phyloP scores from a whole-genome alignment of 2,329 filamentous ascomycete species.

The Talaromyces sp. region DNA sequence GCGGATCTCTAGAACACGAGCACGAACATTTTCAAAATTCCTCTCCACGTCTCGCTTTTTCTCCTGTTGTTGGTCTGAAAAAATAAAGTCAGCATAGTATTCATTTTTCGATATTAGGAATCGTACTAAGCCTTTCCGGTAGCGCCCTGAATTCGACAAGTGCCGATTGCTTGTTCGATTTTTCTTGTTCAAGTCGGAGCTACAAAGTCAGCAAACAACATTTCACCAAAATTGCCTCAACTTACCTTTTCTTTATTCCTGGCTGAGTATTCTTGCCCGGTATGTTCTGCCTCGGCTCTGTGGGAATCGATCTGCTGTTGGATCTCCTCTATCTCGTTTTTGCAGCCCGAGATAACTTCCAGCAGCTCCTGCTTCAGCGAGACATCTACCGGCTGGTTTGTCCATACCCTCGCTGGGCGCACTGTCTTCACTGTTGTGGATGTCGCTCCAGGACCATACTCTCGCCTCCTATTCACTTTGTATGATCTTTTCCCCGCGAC shows the following conservation, averaged over 20 bases:
- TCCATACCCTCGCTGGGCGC: slow-evolving; percentile 63
- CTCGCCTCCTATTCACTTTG: slow-evolving; percentile 63
- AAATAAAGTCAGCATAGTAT: neutral
- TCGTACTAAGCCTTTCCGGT: slow-evolving; percentile 65
- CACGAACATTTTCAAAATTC: slow-evolving; percentile 38
- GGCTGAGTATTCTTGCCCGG: slow-evolving; percentile 19
- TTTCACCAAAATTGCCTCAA: neutral
- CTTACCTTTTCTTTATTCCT: slow-evolving; percentile 41
- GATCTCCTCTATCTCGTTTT: slow-evolving; percentile 35
- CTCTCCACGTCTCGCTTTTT: slow-evolving; percentile 40
- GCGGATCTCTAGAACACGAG: slow-evolving; percentile 48
- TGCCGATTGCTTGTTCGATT: slow-evolving; percentile 62
- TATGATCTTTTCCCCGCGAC: slow-evolving; percentile 63
- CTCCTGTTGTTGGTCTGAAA: slow-evolving; percentile 38
- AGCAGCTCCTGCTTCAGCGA: slow-evolving; percentile 55
- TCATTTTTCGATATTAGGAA: slow-evolving; percentile 20
- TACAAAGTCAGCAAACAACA: slow-evolving; percentile 16
- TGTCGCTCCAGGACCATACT: slow-evolving; percentile 71
- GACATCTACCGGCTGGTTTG: slow-evolving; percentile 66
- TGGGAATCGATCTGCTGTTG: slow-evolving; percentile 26
- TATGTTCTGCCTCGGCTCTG: slow-evolving; percentile 16
- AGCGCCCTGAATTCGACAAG: slow-evolving; percentile 61
- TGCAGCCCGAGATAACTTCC: slow-evolving; percentile 42
- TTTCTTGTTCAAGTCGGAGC: slow-evolving; percentile 48
- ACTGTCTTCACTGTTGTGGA: slow-evolving; percentile 64